phyloP scores from a whole-genome alignment of 148 eudicot species.

The Euryodendron excelsum region DNA sequence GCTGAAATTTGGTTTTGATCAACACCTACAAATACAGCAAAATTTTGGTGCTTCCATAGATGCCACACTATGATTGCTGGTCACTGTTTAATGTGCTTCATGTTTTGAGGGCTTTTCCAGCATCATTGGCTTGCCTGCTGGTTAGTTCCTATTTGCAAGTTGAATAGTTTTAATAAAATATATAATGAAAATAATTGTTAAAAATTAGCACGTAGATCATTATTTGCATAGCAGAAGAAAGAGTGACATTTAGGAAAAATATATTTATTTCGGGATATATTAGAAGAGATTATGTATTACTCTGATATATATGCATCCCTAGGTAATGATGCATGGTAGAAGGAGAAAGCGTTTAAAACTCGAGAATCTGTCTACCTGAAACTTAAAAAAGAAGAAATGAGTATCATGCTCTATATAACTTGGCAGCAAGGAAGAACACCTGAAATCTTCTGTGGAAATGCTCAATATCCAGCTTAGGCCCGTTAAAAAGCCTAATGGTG shows the following conservation, averaged over 20 bases:
- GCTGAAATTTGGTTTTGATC: background rate
- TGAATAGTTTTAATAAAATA: background rate
- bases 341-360: conserved; percentile 2
- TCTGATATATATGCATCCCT: background rate
- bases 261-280: background rate
- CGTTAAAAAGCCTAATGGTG: background rate
- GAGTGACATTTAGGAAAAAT: background rate
- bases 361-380: background rate
- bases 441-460: background rate
- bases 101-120: background rate
- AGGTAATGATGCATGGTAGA: background rate
- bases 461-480: background rate
- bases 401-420: background rate
- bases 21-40: background rate
- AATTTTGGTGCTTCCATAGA: background rate
- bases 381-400: background rate
- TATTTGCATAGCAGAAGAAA: background rate
- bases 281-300: background rate
- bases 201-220: too few species aligned
- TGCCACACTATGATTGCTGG: background rate
- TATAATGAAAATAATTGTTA: background rate
- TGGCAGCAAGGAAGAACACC: background rate
- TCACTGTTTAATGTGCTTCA: background rate
- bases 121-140: background rate
- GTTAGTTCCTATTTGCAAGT: background rate